Evolutionary conservation across 306 rosid genomes (phyloP), one percentile per base, ranked within the genome.

Genomic region (Trichosanthes truncata): DNA sequence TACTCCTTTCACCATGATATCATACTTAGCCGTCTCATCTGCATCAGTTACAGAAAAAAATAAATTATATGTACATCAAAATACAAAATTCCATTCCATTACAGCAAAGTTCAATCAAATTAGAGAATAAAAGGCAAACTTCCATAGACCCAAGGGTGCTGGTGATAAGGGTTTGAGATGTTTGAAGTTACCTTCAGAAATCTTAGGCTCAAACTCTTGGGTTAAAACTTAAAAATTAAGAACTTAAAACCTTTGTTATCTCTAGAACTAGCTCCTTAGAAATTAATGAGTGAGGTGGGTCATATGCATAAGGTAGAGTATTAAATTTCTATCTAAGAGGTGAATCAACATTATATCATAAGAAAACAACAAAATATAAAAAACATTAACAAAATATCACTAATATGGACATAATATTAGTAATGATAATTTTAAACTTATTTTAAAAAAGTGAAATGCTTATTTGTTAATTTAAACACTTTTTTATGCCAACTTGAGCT

Each of bases 21-120:
- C 86, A 83, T 93, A 95, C 52, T 79, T 86, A 67, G 79, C 80
- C 12, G 83, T 90, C 87, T 87, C 90, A 83, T 90, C 99, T 93
- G 88, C 33, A 80, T 13, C 80, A 67, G 76, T 51, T 53, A 25
- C 63, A 51, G 9, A 60, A 43, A 75, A 57, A 51, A 52, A 43
- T 23, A 33, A 74, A 26, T 23, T 53, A 17, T 14, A 56, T 56
- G 52, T 3, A 18, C 26, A 9, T 25, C 48, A 29, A n/a, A n/a
- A 77, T 15, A 38, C 12, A 21, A 35, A 41, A 57, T 26, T 25
- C 20, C 55, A 77, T 4, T 35, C 9, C 9, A 21, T 71, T 26
- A 3, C 10, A 45, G 21, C n/a, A 61, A 48, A 17, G 23, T 8
- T 49, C 11, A 41, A 4, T 23, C 33, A 68, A 43, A 41, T 41